Percentiles rank a stretch among this genome's conserved stretches.
phyloP scores from a whole-genome alignment of 2,329 filamentous ascomycete genomes.

The Mycosphaerella sp. region DNA sequence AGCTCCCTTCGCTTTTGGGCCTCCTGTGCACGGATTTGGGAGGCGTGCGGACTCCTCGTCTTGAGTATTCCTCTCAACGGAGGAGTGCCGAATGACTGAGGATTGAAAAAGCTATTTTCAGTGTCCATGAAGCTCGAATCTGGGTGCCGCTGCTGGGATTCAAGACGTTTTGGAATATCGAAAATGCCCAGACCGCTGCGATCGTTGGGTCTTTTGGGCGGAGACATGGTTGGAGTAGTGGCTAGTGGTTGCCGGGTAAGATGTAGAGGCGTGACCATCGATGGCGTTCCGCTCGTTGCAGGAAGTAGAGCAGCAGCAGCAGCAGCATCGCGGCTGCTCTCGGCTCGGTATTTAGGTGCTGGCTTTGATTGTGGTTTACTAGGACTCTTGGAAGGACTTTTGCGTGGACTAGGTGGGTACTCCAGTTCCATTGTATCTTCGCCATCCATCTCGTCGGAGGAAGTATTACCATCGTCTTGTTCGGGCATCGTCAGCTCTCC shows the following conservation, averaged over 20 bases:
- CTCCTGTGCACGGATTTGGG: constrained; percentile 6
- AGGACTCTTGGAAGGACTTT: constrained; percentile 30
- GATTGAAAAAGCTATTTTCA: constrained; percentile 9
- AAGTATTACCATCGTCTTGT: constrained; percentile 23
- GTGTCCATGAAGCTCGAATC: constrained; percentile 8
- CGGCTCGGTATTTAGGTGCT: constrained; percentile 11
- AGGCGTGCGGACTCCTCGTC: neutral
- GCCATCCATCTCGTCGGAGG: constrained; percentile 14
- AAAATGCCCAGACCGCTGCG: constrained; percentile 1
- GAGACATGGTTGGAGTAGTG: constrained; percentile 21
- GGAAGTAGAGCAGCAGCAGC: neutral
- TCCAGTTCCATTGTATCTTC: constrained; percentile 27
- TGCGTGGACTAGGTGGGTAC: constrained; percentile 35
- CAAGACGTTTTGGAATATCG: constrained; percentile 1
- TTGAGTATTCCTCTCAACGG: neutral
- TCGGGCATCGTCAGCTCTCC: constrained; percentile 29
- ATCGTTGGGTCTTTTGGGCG: constrained; percentile 18
- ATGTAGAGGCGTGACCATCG: constrained; percentile 28
- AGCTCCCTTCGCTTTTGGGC: constrained; percentile 17
- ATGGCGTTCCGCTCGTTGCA: constrained; percentile 8
- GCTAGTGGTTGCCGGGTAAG: constrained; percentile 23
- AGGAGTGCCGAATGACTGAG: neutral
- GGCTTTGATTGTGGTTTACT: constrained; percentile 12
- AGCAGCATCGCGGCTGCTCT: constrained; percentile 27
- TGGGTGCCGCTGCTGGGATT: constrained; percentile 1